Evolutionary conservation across 495 filamentous ascomycete species (phyloP), one percentile per base, ranked within the genome.

Genomic region (Aspergillus wentii): DNA sequence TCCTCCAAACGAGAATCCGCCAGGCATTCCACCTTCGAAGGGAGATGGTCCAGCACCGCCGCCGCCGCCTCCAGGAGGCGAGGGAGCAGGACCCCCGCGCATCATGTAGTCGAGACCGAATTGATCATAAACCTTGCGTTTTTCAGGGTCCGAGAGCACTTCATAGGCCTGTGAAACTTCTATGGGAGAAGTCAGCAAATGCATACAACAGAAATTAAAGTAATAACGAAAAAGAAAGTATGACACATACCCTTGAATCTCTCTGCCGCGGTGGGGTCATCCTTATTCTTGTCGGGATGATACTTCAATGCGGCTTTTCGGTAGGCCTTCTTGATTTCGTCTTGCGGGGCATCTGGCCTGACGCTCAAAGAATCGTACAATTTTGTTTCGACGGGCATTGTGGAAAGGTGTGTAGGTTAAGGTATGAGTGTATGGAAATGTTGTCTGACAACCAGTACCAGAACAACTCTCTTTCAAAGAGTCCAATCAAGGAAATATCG

Each of bases 321-420:
- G 57, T 98, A 98, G 23, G 82, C 92, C 54, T 99, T 99, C 64
- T 95, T 96, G 62, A 99, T 92, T 40, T 97, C 89, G 55, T 96
- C 92, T 54, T 90, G 85, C 2, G 77, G 75, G 3, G 91, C 87
- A 37, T 79, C 75, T 8, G 92, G 78, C 51, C 83, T 83, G 68
- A 94, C 60, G 57, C 75, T 73, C 32, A 94, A 68, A 26, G 73
- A 63, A 61, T 94, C 83, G 62, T 94, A 94, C 32, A 94, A 75
- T 54, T 86, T 91, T 11, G 82, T 86, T 66, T 94, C 88, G 41
- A 83, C 83, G 33, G 89, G 85, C 88, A 94, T 94, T 20, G 41
- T 81, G 47, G 49, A 30, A 20, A n/a, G n/a, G n/a, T n/a, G n/a
- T n/a, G n/a, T n/a, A n/a, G n/a, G n/a, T n/a, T n/a, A n/a, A n/a